phyloP scores from a whole-genome alignment of 2,329 filamentous ascomycete species.

The Colletotrichum musicola region DNA sequence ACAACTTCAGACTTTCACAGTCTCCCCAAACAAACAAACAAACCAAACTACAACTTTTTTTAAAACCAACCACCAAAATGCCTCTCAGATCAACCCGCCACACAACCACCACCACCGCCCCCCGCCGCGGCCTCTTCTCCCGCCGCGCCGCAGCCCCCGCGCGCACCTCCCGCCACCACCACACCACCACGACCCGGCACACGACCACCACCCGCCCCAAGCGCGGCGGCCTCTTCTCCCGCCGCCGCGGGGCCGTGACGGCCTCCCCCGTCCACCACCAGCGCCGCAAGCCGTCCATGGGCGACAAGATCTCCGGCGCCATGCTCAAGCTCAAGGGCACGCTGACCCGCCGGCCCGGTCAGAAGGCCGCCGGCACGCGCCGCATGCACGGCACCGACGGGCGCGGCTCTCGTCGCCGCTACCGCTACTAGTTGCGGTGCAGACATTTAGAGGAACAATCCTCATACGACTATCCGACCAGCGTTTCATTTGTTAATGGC shows the following conservation, averaged over 20 bases:
- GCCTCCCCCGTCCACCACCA: conserved; percentile 68
- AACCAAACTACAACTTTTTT: not conserved
- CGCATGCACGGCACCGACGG: conserved; percentile 83
- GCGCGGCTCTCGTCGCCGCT: conserved; percentile 62
- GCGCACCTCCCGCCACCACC: conserved; percentile 43
- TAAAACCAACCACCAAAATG: conserved; percentile 46
- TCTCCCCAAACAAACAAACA: conserved; percentile 19
- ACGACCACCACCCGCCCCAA: conserved; percentile 58
- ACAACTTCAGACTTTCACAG: conserved; percentile 23
- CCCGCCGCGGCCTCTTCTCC: conserved; percentile 42
- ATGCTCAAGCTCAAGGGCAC: conserved; percentile 79
- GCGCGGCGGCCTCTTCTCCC: conserved; percentile 54
- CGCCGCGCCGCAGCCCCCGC: conserved; percentile 41
- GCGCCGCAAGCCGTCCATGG: conserved; percentile 74
- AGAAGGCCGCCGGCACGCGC: conserved; percentile 77
- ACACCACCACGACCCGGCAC: conserved; percentile 47
- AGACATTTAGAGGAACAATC: not conserved
- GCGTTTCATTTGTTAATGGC: conserved; percentile 7
- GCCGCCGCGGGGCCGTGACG: conserved; percentile 45
- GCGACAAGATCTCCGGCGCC: conserved; percentile 83
- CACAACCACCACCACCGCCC: conserved; percentile 40
- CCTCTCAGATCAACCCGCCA: conserved; percentile 45
- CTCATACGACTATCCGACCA: not conserved
- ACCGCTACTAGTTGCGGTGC: conserved; percentile 39
- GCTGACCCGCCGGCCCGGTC: conserved; percentile 74